A percentile compares a stretch with the other conserved stretches of the same genome.
Conservation (phyloP, 306 rosid species). For the Sicyos baderoa region DNA sequence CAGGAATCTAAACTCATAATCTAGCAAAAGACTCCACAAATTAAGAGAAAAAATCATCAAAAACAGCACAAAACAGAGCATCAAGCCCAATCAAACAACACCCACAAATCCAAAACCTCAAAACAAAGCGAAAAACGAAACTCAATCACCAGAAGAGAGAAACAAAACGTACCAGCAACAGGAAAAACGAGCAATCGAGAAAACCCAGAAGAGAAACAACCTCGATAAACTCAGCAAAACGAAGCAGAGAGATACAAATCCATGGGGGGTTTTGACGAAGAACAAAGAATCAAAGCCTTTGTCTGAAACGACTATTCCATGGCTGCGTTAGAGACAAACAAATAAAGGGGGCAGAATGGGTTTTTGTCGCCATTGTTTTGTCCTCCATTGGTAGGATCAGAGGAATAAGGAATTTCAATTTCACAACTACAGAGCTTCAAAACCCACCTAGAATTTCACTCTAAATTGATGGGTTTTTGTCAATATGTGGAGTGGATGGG, state of each 20-base stretch:
- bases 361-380: constrained; percentile 36
- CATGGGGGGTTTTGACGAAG: constrained; percentile 17
- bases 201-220: constrained; percentile 19
- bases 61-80: neutral
- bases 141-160: constrained; percentile 25
- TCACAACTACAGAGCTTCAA: constrained; percentile 21
- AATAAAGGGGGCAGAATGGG: constrained; percentile 17
- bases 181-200: neutral
- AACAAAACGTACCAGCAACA: too few species aligned
- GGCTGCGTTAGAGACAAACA: constrained; percentile 36
- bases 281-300: constrained; percentile 19
- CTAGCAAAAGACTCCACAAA: neutral
- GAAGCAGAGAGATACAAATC: neutral
- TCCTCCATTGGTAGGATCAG: constrained; percentile 21
- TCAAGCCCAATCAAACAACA: neutral
- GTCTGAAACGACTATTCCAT: constrained; percentile 28
- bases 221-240: neutral
- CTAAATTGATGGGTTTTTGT: constrained; percentile 18
- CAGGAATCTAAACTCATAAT: neutral
- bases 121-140: neutral
- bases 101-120: too few species aligned
- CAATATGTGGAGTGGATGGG: constrained; percentile 35
- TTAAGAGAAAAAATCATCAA: neutral
- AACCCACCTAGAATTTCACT: constrained; percentile 7
- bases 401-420: constrained; percentile 41